Evolutionary conservation across 2,329 filamentous ascomycete species (phyloP), one percentile per base, ranked within the genome.

Genomic region (Aspergillus ochraceus): DNA sequence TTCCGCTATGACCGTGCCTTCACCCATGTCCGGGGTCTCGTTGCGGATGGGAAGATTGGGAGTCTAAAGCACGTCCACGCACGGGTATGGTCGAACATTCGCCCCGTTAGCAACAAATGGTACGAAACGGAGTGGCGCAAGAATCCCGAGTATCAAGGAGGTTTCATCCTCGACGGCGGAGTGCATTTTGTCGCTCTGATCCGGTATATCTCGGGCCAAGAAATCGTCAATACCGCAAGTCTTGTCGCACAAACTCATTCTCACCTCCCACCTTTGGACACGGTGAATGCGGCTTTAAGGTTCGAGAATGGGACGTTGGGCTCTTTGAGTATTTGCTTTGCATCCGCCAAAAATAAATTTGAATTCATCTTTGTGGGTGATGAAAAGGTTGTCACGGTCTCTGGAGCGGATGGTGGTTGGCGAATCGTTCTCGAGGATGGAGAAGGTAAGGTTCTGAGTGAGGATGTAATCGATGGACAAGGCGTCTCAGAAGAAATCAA

Each of bases 101-200:
- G 49, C 6, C 53, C 53, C 1, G 53, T 12, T n/a, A 17, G 39
- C 19, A 59, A 59, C 53, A 22, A 45, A 12, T 59, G 32, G 17
- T 52, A 32, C 22, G 50, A 83, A 63, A 85, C 83, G 0, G 67
- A 75, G 9, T 86, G 90, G 90, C 86, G 90, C 57, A 88, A 88
- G 73, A 82, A 77, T 57, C 90, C 90, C 1, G 80, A 84, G 55
- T 85, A 91, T 71, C 89, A 92, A 74, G 90, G 90, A 57, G 90
- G 90, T 0, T 93, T 92, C 71, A 72, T 92, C 57, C 83, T 93
- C 1, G 90, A 93, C 68, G 90, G 86, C 17, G 90, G 90, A 46
- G 88, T 93, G 26, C 90, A 93, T 74, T 88, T 85, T 61, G 79
- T 87, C 9, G 90, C 90, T 6, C 86, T 77, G 0, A 55, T 22